Conservation (phyloP, 2,329 filamentous ascomycete species). For the Talaromyces atroroseus region DNA sequence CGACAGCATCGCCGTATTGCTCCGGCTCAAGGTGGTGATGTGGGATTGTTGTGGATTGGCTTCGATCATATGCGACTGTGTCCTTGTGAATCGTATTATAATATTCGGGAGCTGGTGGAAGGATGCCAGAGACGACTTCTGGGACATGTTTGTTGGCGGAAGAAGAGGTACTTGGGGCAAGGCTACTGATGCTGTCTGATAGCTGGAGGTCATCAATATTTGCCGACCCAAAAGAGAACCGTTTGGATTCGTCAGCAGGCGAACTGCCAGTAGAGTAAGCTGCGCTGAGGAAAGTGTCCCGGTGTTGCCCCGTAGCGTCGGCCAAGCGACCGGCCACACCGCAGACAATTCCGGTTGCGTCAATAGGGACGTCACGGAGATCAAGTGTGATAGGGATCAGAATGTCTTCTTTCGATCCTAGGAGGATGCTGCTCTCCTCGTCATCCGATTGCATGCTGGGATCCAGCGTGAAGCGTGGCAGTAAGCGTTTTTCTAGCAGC, state of each 20-base stretch:
- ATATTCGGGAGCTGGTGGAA: background rate
- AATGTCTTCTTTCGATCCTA: constrained; percentile 64
- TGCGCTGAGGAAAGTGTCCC: constrained; percentile 37
- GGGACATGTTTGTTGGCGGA: background rate
- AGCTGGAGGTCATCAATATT: constrained; percentile 16
- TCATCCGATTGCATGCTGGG: constrained; percentile 23
- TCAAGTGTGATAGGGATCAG: constrained; percentile 86
- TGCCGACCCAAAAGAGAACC: constrained; percentile 16
- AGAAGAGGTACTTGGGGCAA: constrained; percentile 12
- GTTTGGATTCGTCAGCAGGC: constrained; percentile 14
- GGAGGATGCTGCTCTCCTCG: constrained; percentile 59
- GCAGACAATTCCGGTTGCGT: constrained; percentile 91
- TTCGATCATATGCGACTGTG: background rate
- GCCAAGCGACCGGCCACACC: constrained; percentile 82
- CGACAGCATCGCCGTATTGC: constrained; percentile 46
- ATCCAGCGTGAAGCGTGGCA: constrained; percentile 67
- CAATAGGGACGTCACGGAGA: constrained; percentile 70
- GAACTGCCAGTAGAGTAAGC: constrained; percentile 17
- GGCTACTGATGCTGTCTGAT: constrained; percentile 13
- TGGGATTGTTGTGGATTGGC: constrained; percentile 5
- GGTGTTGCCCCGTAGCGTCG: constrained; percentile 53
- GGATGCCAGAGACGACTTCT: background rate
- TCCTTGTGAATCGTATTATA: constrained; percentile 1
- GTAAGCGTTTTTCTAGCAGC: constrained; percentile 40
- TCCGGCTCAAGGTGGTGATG: constrained; percentile 30